Conservation (phyloP, 768 basidiomycete species). For the Pilatotrama ljubarskyi region DNA sequence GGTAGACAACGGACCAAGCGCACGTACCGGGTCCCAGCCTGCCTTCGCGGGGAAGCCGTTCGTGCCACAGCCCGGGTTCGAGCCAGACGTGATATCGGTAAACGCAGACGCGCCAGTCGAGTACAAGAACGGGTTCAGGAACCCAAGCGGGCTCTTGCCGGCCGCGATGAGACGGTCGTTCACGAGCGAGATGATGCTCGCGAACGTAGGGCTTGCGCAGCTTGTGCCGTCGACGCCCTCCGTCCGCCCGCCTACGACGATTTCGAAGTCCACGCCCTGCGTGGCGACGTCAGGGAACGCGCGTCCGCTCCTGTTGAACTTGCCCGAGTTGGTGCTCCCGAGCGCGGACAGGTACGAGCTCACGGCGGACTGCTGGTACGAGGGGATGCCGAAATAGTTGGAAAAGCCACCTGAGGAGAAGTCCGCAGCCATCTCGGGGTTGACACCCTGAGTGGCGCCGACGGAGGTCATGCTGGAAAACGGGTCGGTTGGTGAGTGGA, state of each 20-base stretch:
- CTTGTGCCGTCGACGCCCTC: conserved; percentile 57
- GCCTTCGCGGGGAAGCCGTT: conserved; percentile 34
- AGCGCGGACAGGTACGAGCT: conserved; percentile 44
- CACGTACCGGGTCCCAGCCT: conserved; percentile 33
- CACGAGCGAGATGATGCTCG: conserved; percentile 60
- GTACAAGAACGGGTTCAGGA: conserved; percentile 40
- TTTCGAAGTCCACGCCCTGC: conserved; percentile 48
- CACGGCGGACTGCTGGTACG: conserved; percentile 53
- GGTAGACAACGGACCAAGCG: neutral
- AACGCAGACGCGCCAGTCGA: conserved; percentile 27
- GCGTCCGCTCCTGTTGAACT: conserved; percentile 50
- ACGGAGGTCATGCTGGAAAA: conserved; percentile 49
- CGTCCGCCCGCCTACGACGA: conserved; percentile 42
- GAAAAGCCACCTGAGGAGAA: conserved; percentile 80
- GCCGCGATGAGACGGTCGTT: conserved; percentile 35
- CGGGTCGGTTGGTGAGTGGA: neutral
- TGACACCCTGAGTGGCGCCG: conserved; percentile 54
- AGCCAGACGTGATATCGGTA: conserved; percentile 29
- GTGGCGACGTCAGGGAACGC: conserved; percentile 69
- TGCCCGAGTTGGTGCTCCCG: conserved; percentile 50
- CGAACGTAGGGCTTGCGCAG: conserved; percentile 60
- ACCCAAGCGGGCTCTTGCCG: conserved; percentile 37
- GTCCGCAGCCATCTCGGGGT: conserved; percentile 57
- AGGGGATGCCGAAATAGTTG: conserved; percentile 54
- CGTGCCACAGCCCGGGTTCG: conserved; percentile 38